Percentiles rank a stretch among this genome's conserved stretches.
These are phyloP conservation scores for Byssochlamys sp. DNA, from an alignment of 2,329 filamentous ascomycete species.

Conservation along the genomic window DNA sequence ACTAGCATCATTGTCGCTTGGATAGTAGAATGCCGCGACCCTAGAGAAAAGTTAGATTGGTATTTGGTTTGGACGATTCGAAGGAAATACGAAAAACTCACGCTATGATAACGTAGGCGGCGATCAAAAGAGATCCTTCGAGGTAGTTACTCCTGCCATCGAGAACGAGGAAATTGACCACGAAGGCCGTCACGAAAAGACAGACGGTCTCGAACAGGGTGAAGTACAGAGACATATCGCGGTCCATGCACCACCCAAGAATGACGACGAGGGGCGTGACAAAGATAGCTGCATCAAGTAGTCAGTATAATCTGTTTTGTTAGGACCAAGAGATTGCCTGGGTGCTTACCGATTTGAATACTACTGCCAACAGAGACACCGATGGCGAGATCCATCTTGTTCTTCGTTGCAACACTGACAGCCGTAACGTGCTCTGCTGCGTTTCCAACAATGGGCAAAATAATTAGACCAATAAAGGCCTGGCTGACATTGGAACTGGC, in stretches of 20 bases:
- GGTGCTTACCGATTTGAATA: conserved; percentile 55
- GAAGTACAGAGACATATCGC: conserved; percentile 58
- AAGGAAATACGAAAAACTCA: conserved; percentile 15
- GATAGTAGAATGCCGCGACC: background rate
- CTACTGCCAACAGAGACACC: conserved; percentile 70
- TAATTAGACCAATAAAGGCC: conserved; percentile 70
- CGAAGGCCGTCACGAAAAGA: conserved; percentile 70
- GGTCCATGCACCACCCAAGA: conserved; percentile 67
- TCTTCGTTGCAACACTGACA: conserved; percentile 69
- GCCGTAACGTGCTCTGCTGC: conserved; percentile 74
- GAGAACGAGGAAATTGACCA: conserved; percentile 77
- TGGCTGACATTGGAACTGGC: conserved; percentile 51
- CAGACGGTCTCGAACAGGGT: conserved; percentile 57
- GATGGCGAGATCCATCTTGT: conserved; percentile 77
- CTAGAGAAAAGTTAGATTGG: background rate
- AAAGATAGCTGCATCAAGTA: conserved; percentile 49
- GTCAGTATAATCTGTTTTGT: conserved; percentile 4
- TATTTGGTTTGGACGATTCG: background rate
- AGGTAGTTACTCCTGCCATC: conserved; percentile 78
- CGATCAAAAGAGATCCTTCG: conserved; percentile 66
- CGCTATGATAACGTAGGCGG: conserved; percentile 71
- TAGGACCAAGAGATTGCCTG: background rate
- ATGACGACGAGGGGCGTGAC: conserved; percentile 68
- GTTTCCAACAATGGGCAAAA: conserved; percentile 74
- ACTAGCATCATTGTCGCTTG: background rate